A percentile compares a stretch with the other conserved stretches of the same genome.
Conservation (phyloP, 371 early-diverging fungal species). For the Saksenaea oblongispora region DNA sequence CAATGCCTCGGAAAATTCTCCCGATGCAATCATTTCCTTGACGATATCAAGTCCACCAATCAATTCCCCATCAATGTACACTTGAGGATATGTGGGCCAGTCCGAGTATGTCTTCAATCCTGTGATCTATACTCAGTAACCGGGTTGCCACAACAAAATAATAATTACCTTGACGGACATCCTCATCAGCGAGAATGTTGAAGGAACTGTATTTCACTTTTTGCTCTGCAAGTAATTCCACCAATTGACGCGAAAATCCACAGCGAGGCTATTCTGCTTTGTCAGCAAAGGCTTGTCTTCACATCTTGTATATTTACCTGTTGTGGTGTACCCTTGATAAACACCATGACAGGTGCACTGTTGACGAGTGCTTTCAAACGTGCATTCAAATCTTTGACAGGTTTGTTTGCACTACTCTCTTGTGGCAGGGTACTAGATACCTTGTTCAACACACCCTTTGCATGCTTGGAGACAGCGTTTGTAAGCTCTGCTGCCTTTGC, state of each 20-base stretch:
- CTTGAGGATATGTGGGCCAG: conserved; percentile 94
- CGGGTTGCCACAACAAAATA: neutral
- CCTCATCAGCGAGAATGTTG: conserved; percentile 89
- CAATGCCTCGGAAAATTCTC: conserved; percentile 71
- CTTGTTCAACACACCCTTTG: conserved; percentile 55
- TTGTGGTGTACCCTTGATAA: conserved; percentile 93
- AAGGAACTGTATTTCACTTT: conserved; percentile 78
- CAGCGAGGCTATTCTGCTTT: conserved; percentile 56
- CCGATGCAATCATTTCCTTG: conserved; percentile 79
- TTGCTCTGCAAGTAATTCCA: conserved; percentile 70
- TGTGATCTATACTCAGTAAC: conserved; percentile 1
- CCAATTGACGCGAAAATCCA: conserved; percentile 76
- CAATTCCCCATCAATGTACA: conserved; percentile 86
- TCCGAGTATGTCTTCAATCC: conserved; percentile 82
- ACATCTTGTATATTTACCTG: conserved; percentile 31
- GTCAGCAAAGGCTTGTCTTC: conserved; percentile 2
- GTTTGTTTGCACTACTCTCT: conserved; percentile 19
- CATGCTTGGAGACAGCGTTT: conserved; percentile 69
- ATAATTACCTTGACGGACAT: conserved; percentile 75
- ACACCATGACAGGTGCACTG: conserved; percentile 81
- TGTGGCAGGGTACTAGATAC: conserved; percentile 32
- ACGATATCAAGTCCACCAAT: conserved; percentile 92
- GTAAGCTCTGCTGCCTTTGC: conserved; percentile 85
- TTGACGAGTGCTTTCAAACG: conserved; percentile 70
- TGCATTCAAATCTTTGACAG: conserved; percentile 61